Base-by-base conservation (phyloP, 306 rosid species). In the Sophora flavescens region DNA sequence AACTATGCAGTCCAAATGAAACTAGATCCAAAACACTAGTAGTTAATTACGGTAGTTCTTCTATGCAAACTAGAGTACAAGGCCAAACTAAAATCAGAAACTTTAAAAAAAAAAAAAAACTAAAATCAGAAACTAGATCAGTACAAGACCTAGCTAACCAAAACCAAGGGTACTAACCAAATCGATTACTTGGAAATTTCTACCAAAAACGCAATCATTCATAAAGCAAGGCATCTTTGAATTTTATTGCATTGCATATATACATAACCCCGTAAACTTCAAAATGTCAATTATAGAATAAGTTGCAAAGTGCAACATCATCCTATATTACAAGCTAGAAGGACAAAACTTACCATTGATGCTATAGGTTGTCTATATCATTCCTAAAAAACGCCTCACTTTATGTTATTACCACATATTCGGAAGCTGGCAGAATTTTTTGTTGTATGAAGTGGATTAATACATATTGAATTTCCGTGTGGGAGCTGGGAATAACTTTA, bases 161-260 rank as follows among this genome's bases (percentile, higher is more conserved):
- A 48, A 45, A 78, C 8, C 39, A 8, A 50, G 44, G 51, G 69
- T 39, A 22, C 44, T 48, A 38, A 8, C 56, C 61, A 53, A 67
- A 44, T 17, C 39, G 73, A 30, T 41, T 17, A 18, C 69, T n/a
- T 42, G 50, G 52, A 75, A 56, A 47, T 65, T 75, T 42, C 64
- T 68, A 82, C 84, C 76, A 52, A 32, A 75, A 38, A 45, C 11
- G 52, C 51, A 80, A 78, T 76, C 77, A 78, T 78, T 84, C 71
- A 56, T 28, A 52, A 68, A 58, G 58, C 58, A 33, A 11, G 54
- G 90, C 77, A 84, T 75, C 89, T 85, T 83, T 84, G 87, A 89
- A 78, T 50, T 58, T 39, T 48, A 16, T 42, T 44, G 47, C 50
- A 72, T 22, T 60, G 36, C 60, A 32, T 70, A 39, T 64, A 22